Evolutionary conservation across 2,329 filamentous ascomycete genomes (phyloP).

Genomic region (Fusarium sp.): DNA sequence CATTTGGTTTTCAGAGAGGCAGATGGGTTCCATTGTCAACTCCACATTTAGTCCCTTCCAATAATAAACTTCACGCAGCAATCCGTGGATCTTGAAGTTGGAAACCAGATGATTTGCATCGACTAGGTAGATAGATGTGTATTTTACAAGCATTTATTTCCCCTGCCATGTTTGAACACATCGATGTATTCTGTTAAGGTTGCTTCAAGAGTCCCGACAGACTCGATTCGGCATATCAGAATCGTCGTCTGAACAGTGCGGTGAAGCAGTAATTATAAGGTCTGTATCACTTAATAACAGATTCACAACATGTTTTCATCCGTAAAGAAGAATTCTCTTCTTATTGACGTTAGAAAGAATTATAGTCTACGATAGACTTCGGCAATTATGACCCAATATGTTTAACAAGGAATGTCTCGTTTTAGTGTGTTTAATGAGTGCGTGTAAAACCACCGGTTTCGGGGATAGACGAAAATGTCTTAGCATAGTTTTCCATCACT

Average conservation of each 20-base stretch:
- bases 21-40: neutral
- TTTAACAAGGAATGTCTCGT: neutral
- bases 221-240: neutral
- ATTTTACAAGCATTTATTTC: neutral
- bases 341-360: neutral
- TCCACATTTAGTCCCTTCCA: neutral
- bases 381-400: constrained; percentile 6
- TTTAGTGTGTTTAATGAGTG: neutral
- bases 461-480: neutral
- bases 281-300: neutral
- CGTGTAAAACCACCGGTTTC: constrained; percentile 4
- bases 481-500: constrained; percentile 1
- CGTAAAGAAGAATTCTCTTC: neutral
- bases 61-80: neutral
- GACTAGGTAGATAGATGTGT: neutral
- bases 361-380: neutral
- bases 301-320: neutral
- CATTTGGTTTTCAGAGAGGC: neutral
- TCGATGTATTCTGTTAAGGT: neutral
- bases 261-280: neutral
- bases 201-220: neutral
- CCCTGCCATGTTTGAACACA: neutral
- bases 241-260: neutral
- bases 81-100: neutral
- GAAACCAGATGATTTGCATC: neutral